Evolutionary conservation across 2,329 filamentous ascomycete species (phyloP).

Genomic region (Cladosporium sp.): DNA sequence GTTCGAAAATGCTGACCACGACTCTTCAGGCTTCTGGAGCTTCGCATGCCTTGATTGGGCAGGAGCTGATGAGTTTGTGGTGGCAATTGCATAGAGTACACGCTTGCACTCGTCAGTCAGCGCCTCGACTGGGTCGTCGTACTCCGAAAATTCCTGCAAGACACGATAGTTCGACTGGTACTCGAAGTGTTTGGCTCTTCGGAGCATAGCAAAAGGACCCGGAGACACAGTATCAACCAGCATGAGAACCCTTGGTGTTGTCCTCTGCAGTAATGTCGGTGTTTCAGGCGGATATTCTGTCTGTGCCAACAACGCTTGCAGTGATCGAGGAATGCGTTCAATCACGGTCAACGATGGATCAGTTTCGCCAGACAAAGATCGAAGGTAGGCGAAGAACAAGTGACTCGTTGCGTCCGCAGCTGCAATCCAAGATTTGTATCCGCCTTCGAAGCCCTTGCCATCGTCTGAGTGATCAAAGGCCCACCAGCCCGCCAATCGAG

Average conservation of each 20-base stretch:
- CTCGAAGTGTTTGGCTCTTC: conserved; percentile 90
- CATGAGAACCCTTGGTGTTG: conserved; percentile 90
- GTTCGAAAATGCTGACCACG: conserved; percentile 96
- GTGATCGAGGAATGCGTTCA: conserved; percentile 80
- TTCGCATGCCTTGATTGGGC: conserved; percentile 31
- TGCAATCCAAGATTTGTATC: conserved; percentile 85
- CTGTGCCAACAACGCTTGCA: conserved; percentile 86
- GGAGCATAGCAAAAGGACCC: conserved; percentile 86
- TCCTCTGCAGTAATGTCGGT: conserved; percentile 72
- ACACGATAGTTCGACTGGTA: conserved; percentile 85
- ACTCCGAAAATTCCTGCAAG: conserved; percentile 82
- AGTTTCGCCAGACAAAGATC: conserved; percentile 81
- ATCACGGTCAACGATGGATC: conserved; percentile 72
- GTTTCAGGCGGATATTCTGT: conserved; percentile 89
- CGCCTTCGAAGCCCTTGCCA: conserved; percentile 88
- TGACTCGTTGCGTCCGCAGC: conserved; percentile 95
- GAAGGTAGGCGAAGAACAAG: conserved; percentile 94
- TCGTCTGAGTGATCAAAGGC: conserved; percentile 89
- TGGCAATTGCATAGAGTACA: conserved; percentile 84
- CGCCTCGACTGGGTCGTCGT: conserved; percentile 82
- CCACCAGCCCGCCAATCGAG: conserved; percentile 97
- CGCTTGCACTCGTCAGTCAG: conserved; percentile 92
- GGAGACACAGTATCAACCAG: conserved; percentile 94
- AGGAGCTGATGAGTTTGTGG: conserved; percentile 80
- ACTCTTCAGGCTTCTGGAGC: conserved; percentile 64